Conservation (phyloP, 495 filamentous ascomycete species). For the Neurospora sp. region DNA sequence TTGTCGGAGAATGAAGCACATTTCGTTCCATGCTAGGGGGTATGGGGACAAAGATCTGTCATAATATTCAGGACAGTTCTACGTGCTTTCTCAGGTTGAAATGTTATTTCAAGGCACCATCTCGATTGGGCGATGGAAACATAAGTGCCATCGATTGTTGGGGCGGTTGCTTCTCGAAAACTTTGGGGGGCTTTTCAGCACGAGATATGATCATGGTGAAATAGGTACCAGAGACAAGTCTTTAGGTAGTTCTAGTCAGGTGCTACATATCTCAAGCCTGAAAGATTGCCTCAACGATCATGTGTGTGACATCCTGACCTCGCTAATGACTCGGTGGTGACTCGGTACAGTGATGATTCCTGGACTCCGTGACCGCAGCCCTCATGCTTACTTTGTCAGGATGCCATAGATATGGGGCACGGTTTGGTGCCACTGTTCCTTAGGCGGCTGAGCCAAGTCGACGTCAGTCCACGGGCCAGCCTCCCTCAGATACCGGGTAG, state of each 20-base stretch:
- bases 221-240: not conserved
- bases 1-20: not conserved
- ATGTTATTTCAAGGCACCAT: not conserved
- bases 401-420: slow-evolving; percentile 49
- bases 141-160: not conserved
- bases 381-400: slow-evolving; percentile 31
- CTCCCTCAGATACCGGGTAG: slow-evolving; percentile 36
- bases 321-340: not conserved
- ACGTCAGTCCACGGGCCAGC: slow-evolving; percentile 49
- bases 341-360: not conserved
- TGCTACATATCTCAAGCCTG: not conserved
- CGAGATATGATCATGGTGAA: not conserved
- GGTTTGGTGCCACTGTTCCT: slow-evolving; percentile 34
- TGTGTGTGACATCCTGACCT: not conserved
- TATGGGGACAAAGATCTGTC: not conserved
- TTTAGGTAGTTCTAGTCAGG: not conserved
- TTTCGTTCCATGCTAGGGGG: not conserved
- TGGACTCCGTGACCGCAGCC: not conserved
- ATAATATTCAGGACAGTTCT: not conserved
- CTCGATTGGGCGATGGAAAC: not conserved
- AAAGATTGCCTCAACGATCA: not conserved
- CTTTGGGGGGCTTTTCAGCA: not conserved
- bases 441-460: slow-evolving; percentile 36
- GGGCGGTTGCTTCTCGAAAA: not conserved
- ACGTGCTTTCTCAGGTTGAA: not conserved